Percentiles rank a stretch among this genome's conserved stretches.
phyloP scores from a whole-genome alignment of 345 rosid species.

The Arabidopsis suecica region DNA sequence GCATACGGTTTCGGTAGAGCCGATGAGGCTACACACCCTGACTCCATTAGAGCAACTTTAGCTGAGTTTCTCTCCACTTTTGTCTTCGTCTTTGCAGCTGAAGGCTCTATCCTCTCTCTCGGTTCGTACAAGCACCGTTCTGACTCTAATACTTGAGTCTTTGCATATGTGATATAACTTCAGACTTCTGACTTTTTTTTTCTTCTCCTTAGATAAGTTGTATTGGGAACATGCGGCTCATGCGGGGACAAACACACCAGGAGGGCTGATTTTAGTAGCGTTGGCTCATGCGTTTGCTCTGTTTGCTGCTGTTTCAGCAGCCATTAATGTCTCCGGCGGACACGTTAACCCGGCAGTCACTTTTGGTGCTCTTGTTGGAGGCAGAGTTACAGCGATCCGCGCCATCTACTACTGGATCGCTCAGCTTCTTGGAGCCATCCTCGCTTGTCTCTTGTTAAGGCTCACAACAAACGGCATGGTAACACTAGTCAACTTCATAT shows the following conservation, averaged over 20 bases:
- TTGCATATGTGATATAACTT: constrained; percentile 14
- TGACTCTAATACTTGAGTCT: not conserved
- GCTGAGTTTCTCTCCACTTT: constrained; percentile 77
- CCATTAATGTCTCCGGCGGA: constrained; percentile 74
- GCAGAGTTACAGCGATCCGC: constrained; percentile 61
- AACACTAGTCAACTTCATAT: constrained; percentile 14
- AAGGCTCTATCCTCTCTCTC: constrained; percentile 79
- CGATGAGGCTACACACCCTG: constrained; percentile 51
- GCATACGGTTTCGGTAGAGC: constrained; percentile 48
- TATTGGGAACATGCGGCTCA: constrained; percentile 45
- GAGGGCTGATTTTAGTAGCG: constrained; percentile 57
- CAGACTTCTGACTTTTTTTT: not conserved
- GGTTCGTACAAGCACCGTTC: constrained; percentile 37
- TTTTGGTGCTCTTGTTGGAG: constrained; percentile 76
- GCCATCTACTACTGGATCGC: constrained; percentile 76
- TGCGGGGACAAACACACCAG: constrained; percentile 46
- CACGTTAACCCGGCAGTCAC: constrained; percentile 87
- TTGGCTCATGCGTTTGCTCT: constrained; percentile 74
- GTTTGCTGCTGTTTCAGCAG: constrained; percentile 64
- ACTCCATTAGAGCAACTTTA: constrained; percentile 57
- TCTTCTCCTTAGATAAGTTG: constrained; percentile 51
- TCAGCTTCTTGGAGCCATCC: constrained; percentile 70
- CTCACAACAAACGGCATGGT: constrained; percentile 74
- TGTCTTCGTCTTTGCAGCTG: constrained; percentile 79
- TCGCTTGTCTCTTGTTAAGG: constrained; percentile 64